phyloP scores from a whole-genome alignment of 306 rosid genomes.

The Castanea sativa region DNA sequence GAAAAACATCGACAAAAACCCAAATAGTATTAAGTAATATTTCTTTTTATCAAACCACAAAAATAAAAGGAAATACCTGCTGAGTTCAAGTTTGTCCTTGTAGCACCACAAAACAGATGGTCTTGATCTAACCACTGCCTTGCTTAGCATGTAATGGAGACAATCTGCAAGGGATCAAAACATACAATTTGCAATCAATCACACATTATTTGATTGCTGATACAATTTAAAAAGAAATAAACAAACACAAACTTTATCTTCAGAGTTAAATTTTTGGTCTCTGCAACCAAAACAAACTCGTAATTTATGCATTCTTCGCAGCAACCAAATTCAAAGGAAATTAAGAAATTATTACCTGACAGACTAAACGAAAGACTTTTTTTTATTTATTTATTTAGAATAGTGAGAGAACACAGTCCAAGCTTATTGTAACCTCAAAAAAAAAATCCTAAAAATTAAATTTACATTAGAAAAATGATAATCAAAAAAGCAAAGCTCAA shows the following conservation, averaged over 20 bases:
- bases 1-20: not conserved
- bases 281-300: not conserved
- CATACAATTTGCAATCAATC: not conserved
- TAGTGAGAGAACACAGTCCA: too few species aligned
- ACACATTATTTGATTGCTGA: not conserved
- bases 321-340: not conserved
- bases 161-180: constrained; percentile 48
- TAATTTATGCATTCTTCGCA: not conserved
- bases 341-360: not conserved
- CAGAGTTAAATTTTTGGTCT: not conserved
- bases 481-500: not conserved
- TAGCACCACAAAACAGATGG: constrained; percentile 91
- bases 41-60: not conserved
- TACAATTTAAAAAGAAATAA: not conserved
- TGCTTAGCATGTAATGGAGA: constrained; percentile 84
- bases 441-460: not conserved
- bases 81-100: constrained; percentile 83
- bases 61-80: constrained; percentile 48
- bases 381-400: too few species aligned
- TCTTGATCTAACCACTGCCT: constrained; percentile 70
- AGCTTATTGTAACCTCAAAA: not conserved
- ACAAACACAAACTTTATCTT: not conserved
- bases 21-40: not conserved
- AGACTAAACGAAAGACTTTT: too few species aligned
- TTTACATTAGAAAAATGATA: too few species aligned